phyloP scores from a whole-genome alignment of 2,329 filamentous ascomycete species.

The Byssochlamys sp. region DNA sequence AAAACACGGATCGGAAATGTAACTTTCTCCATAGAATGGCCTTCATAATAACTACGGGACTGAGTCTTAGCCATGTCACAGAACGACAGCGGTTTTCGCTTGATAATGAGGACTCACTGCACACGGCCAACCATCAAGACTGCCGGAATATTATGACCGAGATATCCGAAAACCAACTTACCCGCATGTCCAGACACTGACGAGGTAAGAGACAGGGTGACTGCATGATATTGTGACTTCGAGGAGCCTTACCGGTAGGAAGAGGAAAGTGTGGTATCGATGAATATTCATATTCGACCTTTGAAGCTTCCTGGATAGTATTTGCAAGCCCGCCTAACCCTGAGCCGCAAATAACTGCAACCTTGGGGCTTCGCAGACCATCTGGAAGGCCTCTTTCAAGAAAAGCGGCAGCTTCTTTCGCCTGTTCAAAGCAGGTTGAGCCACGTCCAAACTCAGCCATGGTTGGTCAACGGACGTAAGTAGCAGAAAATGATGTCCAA shows the following conservation, averaged over 20 bases:
- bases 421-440: conserved; percentile 15
- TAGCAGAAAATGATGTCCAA: not conserved
- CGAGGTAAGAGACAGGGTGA: conserved; percentile 7
- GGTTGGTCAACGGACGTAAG: not conserved
- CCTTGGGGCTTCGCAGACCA: conserved; percentile 42
- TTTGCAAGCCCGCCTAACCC: conserved; percentile 53
- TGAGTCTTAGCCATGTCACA: not conserved
- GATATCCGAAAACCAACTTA: conserved; percentile 54
- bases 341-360: conserved; percentile 57
- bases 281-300: conserved; percentile 47
- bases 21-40: conserved; percentile 52
- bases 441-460: not conserved
- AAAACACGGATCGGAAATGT: conserved; percentile 58
- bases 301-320: conserved; percentile 42
- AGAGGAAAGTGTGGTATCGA: conserved; percentile 53
- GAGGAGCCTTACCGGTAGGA: conserved; percentile 43
- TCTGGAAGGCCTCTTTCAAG: conserved; percentile 43
- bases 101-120: conserved; percentile 43
- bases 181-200: conserved; percentile 52
- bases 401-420: conserved; percentile 42
- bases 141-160: conserved; percentile 47
- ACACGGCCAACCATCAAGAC: conserved; percentile 56
- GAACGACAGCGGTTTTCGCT: not conserved
- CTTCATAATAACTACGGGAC: conserved; percentile 53
- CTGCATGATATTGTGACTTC: not conserved